Base-by-base conservation (phyloP, 176 grass and related monocot species). In the Tillandsia leiboldiana region DNA sequence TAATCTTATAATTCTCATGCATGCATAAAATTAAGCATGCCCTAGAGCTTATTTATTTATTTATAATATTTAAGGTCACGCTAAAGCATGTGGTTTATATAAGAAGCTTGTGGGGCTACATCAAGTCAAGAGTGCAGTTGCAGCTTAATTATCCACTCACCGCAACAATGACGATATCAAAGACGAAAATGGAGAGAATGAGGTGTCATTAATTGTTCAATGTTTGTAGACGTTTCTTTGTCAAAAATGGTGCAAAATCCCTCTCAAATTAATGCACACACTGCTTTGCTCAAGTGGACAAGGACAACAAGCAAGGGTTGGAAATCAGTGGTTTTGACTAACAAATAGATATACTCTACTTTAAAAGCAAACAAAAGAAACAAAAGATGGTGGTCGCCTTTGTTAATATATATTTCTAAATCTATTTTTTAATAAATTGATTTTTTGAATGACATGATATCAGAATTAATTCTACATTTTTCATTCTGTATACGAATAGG, bases 61-160 rank as follows among this genome's bases (percentile, higher is more conserved):
- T 42, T 42, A 42, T 42, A 42, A 7, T 42, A 49, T 12, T 51
- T 69, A 9, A 48, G 29, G 2, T 20, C 15, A 2, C 12, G 1
- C 11, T 47, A 26, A 22, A n/a, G 6, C 10, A 1, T 80, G 87
- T 80, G 87, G 80, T 51, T 62, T 70, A n/a, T 9, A 74, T 71
- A 27, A 77, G 66, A 74, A 58, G 52, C 76, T 86, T 83, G 73
- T 62, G 56, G n/a, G 63, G 69, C 68, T 17, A 59, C 42, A 52
- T 26, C 11, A 77, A 75, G 61, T 86, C 83, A 86, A 90, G 33
- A 80, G 51, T 77, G 79, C 52, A 77, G 33, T 84, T 81, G 53
- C 53, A 13, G 20, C 77, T 78, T 75, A 75, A 62, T 78, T 65
- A 72, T 88, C 82, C 67, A 12, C 53, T 1, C 2, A 48, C 5